Base-by-base conservation (phyloP, 1,139 yeast genomes). In the Hansenula lynferdii region DNA sequence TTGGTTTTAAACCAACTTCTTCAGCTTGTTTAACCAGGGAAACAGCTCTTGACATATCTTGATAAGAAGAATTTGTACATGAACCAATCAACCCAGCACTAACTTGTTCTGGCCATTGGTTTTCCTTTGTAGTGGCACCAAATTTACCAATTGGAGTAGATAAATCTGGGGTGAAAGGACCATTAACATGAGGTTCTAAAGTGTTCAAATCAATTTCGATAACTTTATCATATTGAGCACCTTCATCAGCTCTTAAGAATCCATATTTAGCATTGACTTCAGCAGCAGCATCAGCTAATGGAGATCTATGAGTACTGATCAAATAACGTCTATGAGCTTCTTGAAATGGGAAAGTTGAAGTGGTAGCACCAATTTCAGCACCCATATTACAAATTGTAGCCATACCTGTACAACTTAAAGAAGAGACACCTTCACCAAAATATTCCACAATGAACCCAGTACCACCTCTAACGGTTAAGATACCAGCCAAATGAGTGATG, bases 371-470 rank as follows among this genome's bases (percentile, higher is more conserved):
- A 45, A 92, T 86, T 67, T 92, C 98, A 40, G 98, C 98, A 58
- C 98, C 98, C 98, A 92, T 92, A 65, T 92, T 92, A 74, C 97
- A 90, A 56, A 92, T 90, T 42, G 98, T 92, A 38, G 95, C 98
- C 98, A 92, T 92, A 68, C 98, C 98, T 16, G 98, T 92, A 67
- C 96, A 87, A 24, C 95, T 83, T 47, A 92, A 73, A 27, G 81
- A 65, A 48, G 78, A 65, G 17, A 90, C 96, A 64, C 98, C 98
- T 43, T 82, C 89, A 46, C 98, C 98, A 54, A 86, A 87, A 67
- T 92, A 92, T 66, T 92, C 98, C 37, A 92, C 89, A 53, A 92
- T 87, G 65, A 67, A 85, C 39, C 97, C 97, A 36, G 98, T 92
- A 61, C 98, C 98, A 58, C 98, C 98, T 69, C 95, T 80, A 37